Conservation (phyloP, 305 asterid genomes). For the Rubia peregrina region DNA sequence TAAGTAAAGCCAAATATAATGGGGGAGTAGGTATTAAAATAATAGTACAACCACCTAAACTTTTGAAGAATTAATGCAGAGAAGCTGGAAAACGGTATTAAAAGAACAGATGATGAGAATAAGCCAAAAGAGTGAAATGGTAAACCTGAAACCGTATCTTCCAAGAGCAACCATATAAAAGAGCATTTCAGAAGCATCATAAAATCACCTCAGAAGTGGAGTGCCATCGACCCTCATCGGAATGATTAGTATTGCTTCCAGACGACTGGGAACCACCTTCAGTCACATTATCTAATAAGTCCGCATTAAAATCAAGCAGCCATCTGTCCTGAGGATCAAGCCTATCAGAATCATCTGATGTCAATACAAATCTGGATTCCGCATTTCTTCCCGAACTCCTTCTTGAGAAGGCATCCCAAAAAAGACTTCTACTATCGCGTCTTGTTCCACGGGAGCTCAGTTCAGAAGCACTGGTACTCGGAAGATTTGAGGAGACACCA, state of each 20-base stretch:
- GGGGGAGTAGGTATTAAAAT: neutral
- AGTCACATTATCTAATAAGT: slow-evolving; percentile 42
- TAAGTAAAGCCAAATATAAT: neutral
- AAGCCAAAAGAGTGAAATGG: neutral
- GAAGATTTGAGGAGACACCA: slow-evolving; percentile 41
- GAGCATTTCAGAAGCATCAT: slow-evolving; percentile 4
- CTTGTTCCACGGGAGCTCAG: slow-evolving; percentile 47
- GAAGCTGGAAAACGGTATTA: slow-evolving; percentile 4
- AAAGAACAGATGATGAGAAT: neutral
- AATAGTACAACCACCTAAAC: neutral
- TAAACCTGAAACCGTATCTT: neutral
- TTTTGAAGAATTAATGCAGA: neutral
- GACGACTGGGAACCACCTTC: slow-evolving; percentile 43
- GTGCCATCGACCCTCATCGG: slow-evolving; percentile 45
- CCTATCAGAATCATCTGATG: slow-evolving; percentile 46
- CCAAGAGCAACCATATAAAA: neutral
- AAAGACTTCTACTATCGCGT: slow-evolving; percentile 72
- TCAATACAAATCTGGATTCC: slow-evolving; percentile 37
- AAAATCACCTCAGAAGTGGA: slow-evolving; percentile 72
- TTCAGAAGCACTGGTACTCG: slow-evolving; percentile 48
- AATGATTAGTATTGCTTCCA: slow-evolving; percentile 36
- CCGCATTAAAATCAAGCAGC: slow-evolving; percentile 53
- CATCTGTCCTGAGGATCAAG: slow-evolving; percentile 50
- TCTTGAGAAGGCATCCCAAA: slow-evolving; percentile 80
- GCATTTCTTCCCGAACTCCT: slow-evolving; percentile 57